Percentiles rank a stretch among this genome's conserved stretches.
Evolutionary conservation across 352 stramenopile genomes (phyloP).

Genomic region (Pythium brassicae): DNA sequence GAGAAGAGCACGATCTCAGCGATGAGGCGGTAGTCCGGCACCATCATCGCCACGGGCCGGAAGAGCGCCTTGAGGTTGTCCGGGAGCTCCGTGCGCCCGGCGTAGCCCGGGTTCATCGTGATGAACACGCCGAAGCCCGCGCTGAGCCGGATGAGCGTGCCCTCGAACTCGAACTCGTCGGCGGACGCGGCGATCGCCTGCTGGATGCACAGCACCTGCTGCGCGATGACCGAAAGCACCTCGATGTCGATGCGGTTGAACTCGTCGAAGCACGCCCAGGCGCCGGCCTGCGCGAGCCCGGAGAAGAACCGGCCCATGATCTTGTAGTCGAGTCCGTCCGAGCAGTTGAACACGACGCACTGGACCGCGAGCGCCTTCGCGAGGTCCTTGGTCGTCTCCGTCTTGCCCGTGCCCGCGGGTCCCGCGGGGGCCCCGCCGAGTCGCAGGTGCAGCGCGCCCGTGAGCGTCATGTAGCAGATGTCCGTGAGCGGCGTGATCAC

Average conservation of each 20-base stretch:
- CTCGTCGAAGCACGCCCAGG: conserved; percentile 96
- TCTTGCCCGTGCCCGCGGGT: conserved; percentile 93
- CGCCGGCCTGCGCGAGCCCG: conserved; percentile 88
- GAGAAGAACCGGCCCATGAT: conserved; percentile 97
- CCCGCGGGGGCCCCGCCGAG: conserved; percentile 91
- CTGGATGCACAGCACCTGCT: conserved; percentile 94
- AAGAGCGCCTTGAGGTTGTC: conserved; percentile 95
- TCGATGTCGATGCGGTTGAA: conserved; percentile 97
- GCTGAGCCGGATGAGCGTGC: conserved; percentile 89
- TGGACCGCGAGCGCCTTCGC: conserved; percentile 93
- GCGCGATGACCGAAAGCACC: conserved; percentile 94
- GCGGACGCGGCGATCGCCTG: conserved; percentile 89
- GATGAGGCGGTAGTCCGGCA: conserved; percentile 92
- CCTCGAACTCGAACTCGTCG: conserved; percentile 92
- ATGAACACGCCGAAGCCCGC: conserved; percentile 93
- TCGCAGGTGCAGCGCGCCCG: conserved; percentile 90
- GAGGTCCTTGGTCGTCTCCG: conserved; percentile 93
- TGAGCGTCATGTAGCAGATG: conserved; percentile 94
- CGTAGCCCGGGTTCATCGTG: conserved; percentile 95
- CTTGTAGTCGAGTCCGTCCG: conserved; percentile 94
- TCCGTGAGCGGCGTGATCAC: conserved; percentile 85
- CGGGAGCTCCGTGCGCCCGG: conserved; percentile 88
- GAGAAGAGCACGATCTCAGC: conserved; percentile 95
- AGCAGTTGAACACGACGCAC: conserved; percentile 96
- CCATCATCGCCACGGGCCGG: conserved; percentile 93